Conservation (phyloP, 371 early-diverging fungal species). For the Zopfochytrium polystomum region DNA sequence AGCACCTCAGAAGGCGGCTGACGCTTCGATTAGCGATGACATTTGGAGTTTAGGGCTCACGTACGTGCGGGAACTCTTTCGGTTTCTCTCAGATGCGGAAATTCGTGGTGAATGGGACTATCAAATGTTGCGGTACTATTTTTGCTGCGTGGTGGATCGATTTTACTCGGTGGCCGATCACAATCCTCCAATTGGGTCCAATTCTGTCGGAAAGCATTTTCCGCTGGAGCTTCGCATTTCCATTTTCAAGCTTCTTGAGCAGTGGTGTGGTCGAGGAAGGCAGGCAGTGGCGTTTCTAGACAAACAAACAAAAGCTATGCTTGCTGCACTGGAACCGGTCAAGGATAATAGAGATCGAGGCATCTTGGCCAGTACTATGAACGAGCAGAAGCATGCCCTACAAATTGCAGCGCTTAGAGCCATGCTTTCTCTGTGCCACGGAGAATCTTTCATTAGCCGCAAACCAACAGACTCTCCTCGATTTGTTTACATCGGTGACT, state of each 20-base stretch:
- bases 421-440: slow-evolving; percentile 83
- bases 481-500: slow-evolving; percentile 36
- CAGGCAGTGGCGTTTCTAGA: slow-evolving; percentile 61
- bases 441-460: too few relatives aligned
- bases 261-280: slow-evolving; percentile 89
- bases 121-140: slow-evolving; percentile 79
- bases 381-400: slow-evolving; percentile 71
- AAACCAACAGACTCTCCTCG: slow-evolving; percentile 21
- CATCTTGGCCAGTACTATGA: slow-evolving; percentile 61
- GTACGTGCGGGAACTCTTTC: slow-evolving; percentile 28
- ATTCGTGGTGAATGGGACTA: slow-evolving; percentile 85
- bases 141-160: slow-evolving; percentile 80
- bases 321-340: slow-evolving; percentile 67
- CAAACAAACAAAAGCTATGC: slow-evolving; percentile 72
- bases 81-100: slow-evolving; percentile 46
- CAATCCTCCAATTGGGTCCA: background rate
- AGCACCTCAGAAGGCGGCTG: too few relatives aligned
- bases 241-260: slow-evolving; percentile 81
- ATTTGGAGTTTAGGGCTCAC: slow-evolving; percentile 60
- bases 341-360: slow-evolving; percentile 70
- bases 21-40: slow-evolving; percentile 61
- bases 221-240: slow-evolving; percentile 74
- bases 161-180: slow-evolving; percentile 53
- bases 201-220: slow-evolving; percentile 33
- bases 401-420: slow-evolving; percentile 79